These are phyloP conservation scores for Ceratobasidium sp. DNA, from an alignment of 1,284 basidiomycete genomes.

Conservation along the genomic window DNA sequence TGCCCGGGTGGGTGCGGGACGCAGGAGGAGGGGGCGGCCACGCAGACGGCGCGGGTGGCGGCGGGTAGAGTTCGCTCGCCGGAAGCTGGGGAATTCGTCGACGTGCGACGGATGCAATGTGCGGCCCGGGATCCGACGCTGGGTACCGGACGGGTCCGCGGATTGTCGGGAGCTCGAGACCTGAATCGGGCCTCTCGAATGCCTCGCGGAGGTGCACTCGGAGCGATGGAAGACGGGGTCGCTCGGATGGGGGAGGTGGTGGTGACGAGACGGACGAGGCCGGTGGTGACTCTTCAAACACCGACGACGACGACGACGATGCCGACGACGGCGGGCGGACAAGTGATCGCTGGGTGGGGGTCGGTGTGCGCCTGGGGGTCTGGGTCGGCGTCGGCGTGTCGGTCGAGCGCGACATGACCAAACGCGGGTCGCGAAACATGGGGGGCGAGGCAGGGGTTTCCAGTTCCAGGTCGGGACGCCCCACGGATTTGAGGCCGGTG, in stretches of 20 bases:
- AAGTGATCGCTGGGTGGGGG: slow-evolving; percentile 21
- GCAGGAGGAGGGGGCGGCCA: slow-evolving; percentile 28
- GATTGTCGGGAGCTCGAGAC: slow-evolving; percentile 16
- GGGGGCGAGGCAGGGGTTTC: slow-evolving; percentile 22
- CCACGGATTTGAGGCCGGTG: slow-evolving; percentile 31
- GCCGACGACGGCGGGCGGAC: neutral
- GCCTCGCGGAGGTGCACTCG: slow-evolving; percentile 8
- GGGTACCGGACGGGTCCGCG: slow-evolving; percentile 1
- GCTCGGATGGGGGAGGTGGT: slow-evolving; percentile 19
- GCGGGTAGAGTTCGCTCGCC: slow-evolving; percentile 17
- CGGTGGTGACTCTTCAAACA: slow-evolving; percentile 12
- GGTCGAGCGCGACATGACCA: slow-evolving; percentile 16
- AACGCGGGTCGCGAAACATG: slow-evolving; percentile 24
- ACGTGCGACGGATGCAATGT: slow-evolving; percentile 12
- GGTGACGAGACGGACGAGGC: slow-evolving; percentile 14
- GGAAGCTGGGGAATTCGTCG: slow-evolving; percentile 3
- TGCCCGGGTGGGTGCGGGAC: slow-evolving; percentile 1
- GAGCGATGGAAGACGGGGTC: slow-evolving; percentile 23
- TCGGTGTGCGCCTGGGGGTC: slow-evolving; percentile 29
- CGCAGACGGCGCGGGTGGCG: slow-evolving; percentile 11
- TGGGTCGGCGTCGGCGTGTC: slow-evolving; percentile 24
- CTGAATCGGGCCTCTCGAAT: slow-evolving; percentile 17
- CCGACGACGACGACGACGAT: slow-evolving; percentile 24
- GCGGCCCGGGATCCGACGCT: slow-evolving; percentile 31
- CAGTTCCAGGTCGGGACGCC: slow-evolving; percentile 27